phyloP scores from a whole-genome alignment of 2,329 filamentous ascomycete genomes.

The Aspergillus nomiae region DNA sequence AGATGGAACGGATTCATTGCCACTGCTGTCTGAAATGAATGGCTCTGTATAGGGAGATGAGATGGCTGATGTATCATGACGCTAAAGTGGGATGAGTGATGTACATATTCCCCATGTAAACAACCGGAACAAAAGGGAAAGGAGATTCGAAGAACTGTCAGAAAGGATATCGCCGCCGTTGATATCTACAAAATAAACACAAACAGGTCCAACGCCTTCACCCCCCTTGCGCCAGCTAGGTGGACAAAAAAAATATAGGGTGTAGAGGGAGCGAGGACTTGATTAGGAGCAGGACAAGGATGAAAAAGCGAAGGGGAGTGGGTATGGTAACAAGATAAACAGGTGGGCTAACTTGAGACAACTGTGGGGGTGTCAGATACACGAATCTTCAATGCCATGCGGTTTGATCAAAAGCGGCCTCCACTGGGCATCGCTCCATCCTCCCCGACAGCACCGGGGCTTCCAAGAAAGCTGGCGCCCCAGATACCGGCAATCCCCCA shows the following conservation, averaged over 20 bases:
- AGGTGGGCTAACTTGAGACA: neutral
- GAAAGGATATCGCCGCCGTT: neutral
- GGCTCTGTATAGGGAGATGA: neutral
- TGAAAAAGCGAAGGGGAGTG: neutral
- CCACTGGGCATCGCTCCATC: constrained; percentile 37
- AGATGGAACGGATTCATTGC: neutral
- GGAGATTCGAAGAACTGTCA: neutral
- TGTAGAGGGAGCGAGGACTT: neutral
- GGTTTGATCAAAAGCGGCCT: constrained; percentile 32
- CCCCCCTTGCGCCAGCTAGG: neutral
- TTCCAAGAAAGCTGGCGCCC: constrained; percentile 51
- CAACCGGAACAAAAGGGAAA: neutral
- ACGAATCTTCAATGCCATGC: neutral
- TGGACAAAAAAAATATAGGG: constrained; percentile 4
- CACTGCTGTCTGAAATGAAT: neutral
- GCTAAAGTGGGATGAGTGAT: neutral
- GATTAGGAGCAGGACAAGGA: neutral
- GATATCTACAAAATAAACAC: neutral
- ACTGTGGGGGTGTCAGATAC: neutral
- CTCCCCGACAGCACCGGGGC: constrained; percentile 37
- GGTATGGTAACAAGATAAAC: constrained; percentile 1
- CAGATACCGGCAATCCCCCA: constrained; percentile 59
- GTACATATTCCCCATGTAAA: neutral
- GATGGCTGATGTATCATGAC: neutral
- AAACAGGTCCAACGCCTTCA: neutral